Evolutionary conservation across 2,329 filamentous ascomycete species (phyloP).

Genomic region (Stylonectria norvegica): DNA sequence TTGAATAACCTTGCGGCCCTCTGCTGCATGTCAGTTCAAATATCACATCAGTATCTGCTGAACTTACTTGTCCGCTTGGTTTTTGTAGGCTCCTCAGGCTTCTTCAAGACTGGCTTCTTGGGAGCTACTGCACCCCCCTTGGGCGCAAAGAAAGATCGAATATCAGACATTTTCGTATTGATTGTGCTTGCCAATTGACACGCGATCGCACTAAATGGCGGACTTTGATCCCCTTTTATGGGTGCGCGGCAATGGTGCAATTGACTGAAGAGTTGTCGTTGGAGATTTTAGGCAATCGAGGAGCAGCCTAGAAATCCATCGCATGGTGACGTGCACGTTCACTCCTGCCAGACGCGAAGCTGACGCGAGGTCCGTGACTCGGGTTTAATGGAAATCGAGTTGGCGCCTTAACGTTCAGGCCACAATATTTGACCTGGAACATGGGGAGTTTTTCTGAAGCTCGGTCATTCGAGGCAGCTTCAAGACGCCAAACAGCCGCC

Average conservation of each 20-base stretch:
- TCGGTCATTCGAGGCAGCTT: slow-evolving; percentile 23
- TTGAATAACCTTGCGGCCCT: slow-evolving; percentile 67
- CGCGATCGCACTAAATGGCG: not conserved
- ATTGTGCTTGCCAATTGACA: not conserved
- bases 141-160: slow-evolving; percentile 83
- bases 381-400: slow-evolving; percentile 29
- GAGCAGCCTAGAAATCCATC: slow-evolving; percentile 27
- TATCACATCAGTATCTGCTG: not conserved
- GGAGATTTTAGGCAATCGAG: slow-evolving; percentile 19
- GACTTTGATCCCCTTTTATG: slow-evolving; percentile 18
- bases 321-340: slow-evolving; percentile 33
- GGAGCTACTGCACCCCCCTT: slow-evolving; percentile 60
- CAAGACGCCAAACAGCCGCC: slow-evolving; percentile 24
- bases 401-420: slow-evolving; percentile 23
- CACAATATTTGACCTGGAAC: slow-evolving; percentile 7
- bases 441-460: slow-evolving; percentile 35
- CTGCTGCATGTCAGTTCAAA: slow-evolving; percentile 30
- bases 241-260: slow-evolving; percentile 22
- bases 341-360: slow-evolving; percentile 38
- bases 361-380: slow-evolving; percentile 44
- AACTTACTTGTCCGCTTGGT: slow-evolving; percentile 45
- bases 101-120: slow-evolving; percentile 47
- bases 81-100: slow-evolving; percentile 43
- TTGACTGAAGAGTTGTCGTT: slow-evolving; percentile 15
- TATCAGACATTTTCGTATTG: slow-evolving; percentile 65